These are phyloP conservation scores for Eremothecium sinecaudum DNA, from an alignment of 1,139 yeast genomes.

Conservation along the genomic window DNA sequence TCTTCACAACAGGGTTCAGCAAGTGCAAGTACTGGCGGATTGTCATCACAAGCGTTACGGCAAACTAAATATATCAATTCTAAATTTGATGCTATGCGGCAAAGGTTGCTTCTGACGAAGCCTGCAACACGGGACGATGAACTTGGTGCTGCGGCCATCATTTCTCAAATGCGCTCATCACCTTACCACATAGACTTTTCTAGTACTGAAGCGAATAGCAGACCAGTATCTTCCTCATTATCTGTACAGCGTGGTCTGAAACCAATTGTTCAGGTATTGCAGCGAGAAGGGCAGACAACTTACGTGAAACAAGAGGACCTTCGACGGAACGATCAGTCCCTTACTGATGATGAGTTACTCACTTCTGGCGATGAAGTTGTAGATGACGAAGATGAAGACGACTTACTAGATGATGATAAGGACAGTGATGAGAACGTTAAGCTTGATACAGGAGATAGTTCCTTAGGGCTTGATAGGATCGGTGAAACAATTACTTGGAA, in stretches of 20 bases:
- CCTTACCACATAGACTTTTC: conserved; percentile 19
- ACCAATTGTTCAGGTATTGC: conserved; percentile 20
- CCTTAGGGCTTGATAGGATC: conserved; percentile 1
- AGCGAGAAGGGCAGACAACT: conserved; percentile 10
- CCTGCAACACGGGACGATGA: conserved; percentile 16
- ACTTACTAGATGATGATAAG: conserved; percentile 17
- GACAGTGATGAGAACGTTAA: conserved; percentile 8
- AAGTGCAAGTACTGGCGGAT: conserved; percentile 12
- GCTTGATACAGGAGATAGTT: conserved; percentile 8
- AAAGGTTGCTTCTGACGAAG: conserved; percentile 21
- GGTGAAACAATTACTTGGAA: conserved; percentile 27
- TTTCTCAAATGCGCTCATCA: conserved; percentile 30
- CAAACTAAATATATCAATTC: conserved; percentile 25
- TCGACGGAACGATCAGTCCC: conserved; percentile 14
- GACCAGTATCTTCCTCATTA: conserved; percentile 8
- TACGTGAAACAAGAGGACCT: conserved; percentile 11
- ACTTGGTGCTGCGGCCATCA: conserved; percentile 28
- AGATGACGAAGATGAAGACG: conserved; percentile 16
- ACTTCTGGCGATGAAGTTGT: conserved; percentile 14
- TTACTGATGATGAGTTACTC: conserved; percentile 7
- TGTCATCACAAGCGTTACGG: conserved; percentile 2
- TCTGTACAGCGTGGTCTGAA: conserved; percentile 13
- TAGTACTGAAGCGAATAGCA: conserved; percentile 4
- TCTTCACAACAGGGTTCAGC: conserved; percentile 13
- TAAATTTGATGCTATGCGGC: conserved; percentile 26